Conservation (phyloP, 2,329 filamentous ascomycete species). For the Penicillium psychrosexuale region DNA sequence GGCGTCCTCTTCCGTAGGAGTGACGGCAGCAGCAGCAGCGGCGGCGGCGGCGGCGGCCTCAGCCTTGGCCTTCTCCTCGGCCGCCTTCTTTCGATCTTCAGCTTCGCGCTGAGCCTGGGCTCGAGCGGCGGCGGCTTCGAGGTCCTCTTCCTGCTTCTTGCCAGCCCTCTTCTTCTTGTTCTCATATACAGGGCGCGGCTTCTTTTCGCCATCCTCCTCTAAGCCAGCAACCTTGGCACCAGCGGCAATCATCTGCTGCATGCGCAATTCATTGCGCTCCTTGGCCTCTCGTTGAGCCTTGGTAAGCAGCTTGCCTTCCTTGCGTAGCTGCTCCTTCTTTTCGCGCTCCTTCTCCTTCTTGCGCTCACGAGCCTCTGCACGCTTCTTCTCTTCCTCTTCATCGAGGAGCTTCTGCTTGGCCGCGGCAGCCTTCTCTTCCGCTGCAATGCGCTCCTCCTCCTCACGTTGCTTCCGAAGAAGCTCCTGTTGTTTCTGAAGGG, state of each 20-base stretch:
- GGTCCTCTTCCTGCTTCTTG: constrained; percentile 58
- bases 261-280: constrained; percentile 47
- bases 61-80: constrained; percentile 73
- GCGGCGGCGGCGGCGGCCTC: constrained; percentile 66
- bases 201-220: constrained; percentile 60
- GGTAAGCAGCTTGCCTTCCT: constrained; percentile 49
- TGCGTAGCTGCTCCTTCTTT: constrained; percentile 50
- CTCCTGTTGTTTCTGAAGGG: constrained; percentile 51
- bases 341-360: constrained; percentile 52
- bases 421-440: constrained; percentile 41
- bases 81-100: constrained; percentile 62
- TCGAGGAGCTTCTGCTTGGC: constrained; percentile 38
- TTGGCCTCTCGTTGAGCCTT: constrained; percentile 50
- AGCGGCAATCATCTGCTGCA: constrained; percentile 50
- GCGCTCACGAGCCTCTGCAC: constrained; percentile 45
- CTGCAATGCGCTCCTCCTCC: constrained; percentile 42
- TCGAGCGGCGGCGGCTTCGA: constrained; percentile 48
- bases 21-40: constrained; percentile 41
- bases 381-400: constrained; percentile 48
- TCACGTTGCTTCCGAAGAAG: constrained; percentile 45
- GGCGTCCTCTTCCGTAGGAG: constrained; percentile 53
- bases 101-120: constrained; percentile 47
- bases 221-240: constrained; percentile 48
- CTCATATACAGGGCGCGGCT: constrained; percentile 67
- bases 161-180: constrained; percentile 72